Evolutionary conservation across 768 basidiomycete species (phyloP).

Genomic region (Podaxis carcinomalis): DNA sequence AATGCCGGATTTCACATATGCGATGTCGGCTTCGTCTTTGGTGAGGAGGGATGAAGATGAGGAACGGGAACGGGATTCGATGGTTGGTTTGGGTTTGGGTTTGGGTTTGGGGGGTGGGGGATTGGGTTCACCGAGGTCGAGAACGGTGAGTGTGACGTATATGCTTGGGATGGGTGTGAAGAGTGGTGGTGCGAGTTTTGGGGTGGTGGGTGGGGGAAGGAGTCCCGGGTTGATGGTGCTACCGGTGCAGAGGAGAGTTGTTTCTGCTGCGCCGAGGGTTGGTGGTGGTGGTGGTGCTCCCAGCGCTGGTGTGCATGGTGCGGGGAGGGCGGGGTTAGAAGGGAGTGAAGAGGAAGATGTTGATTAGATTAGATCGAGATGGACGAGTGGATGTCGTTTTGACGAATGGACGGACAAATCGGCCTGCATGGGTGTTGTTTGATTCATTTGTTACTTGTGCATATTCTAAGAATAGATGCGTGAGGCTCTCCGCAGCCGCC

Average conservation of each 20-base stretch:
- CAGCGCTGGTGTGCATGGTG: neutral
- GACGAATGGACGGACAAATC: neutral
- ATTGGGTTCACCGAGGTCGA: neutral
- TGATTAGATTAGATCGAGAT: neutral
- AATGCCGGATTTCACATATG: neutral
- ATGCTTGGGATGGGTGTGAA: slow-evolving; percentile 6
- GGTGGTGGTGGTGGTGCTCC: neutral
- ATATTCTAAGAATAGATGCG: neutral
- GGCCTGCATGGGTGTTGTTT: too few species aligned
- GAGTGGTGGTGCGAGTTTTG: neutral
- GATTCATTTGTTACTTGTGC: neutral
- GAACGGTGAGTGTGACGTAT: slow-evolving; percentile 4
- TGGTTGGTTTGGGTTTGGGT: neutral
- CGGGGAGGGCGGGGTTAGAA: neutral
- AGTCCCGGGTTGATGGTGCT: neutral
- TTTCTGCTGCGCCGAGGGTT: neutral
- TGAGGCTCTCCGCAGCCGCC: too few species aligned
- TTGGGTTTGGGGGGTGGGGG: neutral
- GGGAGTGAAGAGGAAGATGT: neutral
- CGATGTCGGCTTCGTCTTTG: neutral
- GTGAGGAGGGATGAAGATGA: neutral
- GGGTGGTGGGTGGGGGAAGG: neutral
- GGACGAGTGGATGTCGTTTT: neutral
- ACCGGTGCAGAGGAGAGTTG: neutral
- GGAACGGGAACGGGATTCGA: neutral